Evolutionary conservation across 2,329 filamentous ascomycete genomes (phyloP), one percentile per base, ranked within the genome.

Genomic region (Cladosporium halotolerans): DNA sequence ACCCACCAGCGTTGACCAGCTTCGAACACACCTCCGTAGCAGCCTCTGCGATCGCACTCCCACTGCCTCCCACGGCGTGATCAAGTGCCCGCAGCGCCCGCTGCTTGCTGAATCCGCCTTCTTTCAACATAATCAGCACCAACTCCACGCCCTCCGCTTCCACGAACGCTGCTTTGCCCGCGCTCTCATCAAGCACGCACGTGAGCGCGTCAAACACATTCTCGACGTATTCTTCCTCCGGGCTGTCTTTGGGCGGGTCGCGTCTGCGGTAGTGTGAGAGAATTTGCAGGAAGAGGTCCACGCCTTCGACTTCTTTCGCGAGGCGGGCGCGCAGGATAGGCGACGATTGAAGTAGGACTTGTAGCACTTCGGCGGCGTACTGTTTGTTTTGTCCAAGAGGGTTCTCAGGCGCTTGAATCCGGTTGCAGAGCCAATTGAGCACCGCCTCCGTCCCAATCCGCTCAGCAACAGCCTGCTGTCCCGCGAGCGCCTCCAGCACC

Each of bases 221-320:
- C 70, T 95, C 89, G 66, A 95, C 88, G 67, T 88, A 96, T 72
- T 99, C 93, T 66, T 96, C 91, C 69, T 97, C 93, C 47, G 93
- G 85, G 32, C 85, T 84, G 55, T 90, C 89, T 65, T 88, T 92
- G 45, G 84, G 80, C 0, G 93, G 93, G 65, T 99, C 91, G 45
- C 84, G 81, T 72, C 86, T 88, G 53, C 93, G 84, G 72, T 97
- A 99, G 1, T 84, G 76, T 1, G 91, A 88, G 0, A 95, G 80
- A 0, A 95, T 78, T 70, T 95, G 89, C 11, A 99, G 82, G 60
- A 96, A 76, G 3, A 79, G 70, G 63, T 99, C 92, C 7, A 93
- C 78, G 0, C 87, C 86, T 57, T 95, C 84, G 11, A 68, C 55
- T 19, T 66, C 61, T 2, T 57, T 46, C 36, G 81, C 80, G 4